Evolutionary conservation across 495 filamentous ascomycete species (phyloP).

Genomic region (Penicillium egyptiacum): DNA sequence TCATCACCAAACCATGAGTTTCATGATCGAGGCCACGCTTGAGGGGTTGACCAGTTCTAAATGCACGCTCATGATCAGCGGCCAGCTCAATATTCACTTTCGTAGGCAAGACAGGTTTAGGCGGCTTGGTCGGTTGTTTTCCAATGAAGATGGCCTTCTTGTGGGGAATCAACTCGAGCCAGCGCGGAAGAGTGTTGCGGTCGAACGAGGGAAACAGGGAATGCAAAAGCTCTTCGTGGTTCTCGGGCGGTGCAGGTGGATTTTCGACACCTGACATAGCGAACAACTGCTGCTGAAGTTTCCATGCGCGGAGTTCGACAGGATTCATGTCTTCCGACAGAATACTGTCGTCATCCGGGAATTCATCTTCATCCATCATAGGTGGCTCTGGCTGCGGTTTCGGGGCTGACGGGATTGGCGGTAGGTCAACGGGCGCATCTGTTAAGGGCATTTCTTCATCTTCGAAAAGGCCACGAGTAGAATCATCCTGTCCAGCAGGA

Average conservation of each 20-base stretch:
- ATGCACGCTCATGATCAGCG: slow-evolving; percentile 75
- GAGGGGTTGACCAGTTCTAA: slow-evolving; percentile 61
- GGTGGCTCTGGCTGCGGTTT: slow-evolving; percentile 31
- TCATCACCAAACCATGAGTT: slow-evolving; percentile 54
- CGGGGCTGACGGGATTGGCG: slow-evolving; percentile 25
- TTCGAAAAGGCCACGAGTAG: slow-evolving; percentile 43
- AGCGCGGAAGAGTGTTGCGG: slow-evolving; percentile 60
- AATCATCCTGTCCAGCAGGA: slow-evolving; percentile 39
- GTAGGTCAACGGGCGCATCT: slow-evolving; percentile 25
- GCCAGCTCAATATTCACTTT: slow-evolving; percentile 85
- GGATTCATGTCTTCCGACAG: slow-evolving; percentile 48
- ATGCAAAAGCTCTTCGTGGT: slow-evolving; percentile 64
- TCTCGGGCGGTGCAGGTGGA: slow-evolving; percentile 60
- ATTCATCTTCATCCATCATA: slow-evolving; percentile 40
- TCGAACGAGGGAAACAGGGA: slow-evolving; percentile 71
- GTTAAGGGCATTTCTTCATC: slow-evolving; percentile 35
- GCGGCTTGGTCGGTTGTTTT: slow-evolving; percentile 68
- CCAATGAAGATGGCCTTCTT: slow-evolving; percentile 69
- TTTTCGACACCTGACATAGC: slow-evolving; percentile 51
- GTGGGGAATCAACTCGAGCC: slow-evolving; percentile 71
- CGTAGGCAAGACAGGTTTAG: slow-evolving; percentile 77
- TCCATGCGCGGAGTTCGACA: slow-evolving; percentile 46
- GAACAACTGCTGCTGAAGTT: slow-evolving; percentile 53
- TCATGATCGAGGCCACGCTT: slow-evolving; percentile 60
- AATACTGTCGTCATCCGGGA: slow-evolving; percentile 32